Conservation (phyloP, 31 red algal species). For the Odonthalia washingtoniensis region DNA sequence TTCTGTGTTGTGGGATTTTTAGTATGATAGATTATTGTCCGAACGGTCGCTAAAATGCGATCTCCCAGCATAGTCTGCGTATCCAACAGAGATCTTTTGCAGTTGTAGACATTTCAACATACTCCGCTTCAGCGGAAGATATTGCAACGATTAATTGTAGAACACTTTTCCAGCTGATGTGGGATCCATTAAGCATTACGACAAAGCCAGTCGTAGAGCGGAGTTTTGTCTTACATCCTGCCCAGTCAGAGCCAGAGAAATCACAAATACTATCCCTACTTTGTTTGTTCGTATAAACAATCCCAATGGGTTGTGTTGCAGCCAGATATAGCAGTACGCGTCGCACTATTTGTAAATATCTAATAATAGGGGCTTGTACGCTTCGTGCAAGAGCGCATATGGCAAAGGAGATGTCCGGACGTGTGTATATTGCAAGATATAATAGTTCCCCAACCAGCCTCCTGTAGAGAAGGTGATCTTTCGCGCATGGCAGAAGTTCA, state of each 20-base stretch:
- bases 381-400: not conserved
- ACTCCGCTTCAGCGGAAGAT: slow-evolving; percentile 33
- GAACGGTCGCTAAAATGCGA: not conserved
- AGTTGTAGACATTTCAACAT: slow-evolving; percentile 5
- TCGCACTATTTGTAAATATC: not conserved
- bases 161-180: not conserved
- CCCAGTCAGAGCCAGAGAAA: slow-evolving; percentile 32
- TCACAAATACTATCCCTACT: not conserved
- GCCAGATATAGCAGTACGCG: not conserved
- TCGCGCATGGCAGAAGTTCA: not conserved
- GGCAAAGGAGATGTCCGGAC: slow-evolving; percentile 26
- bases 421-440: slow-evolving; percentile 18
- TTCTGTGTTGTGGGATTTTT: not conserved
- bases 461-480: not conserved
- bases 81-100: not conserved
- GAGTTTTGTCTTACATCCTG: not conserved
- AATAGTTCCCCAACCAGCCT: not conserved
- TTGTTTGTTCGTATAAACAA: not conserved
- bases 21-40: not conserved
- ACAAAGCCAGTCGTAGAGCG: slow-evolving; percentile 28
- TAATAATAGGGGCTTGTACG: not conserved
- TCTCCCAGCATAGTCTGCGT: not conserved
- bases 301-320: not conserved
- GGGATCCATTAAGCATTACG: not conserved
- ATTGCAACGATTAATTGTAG: slow-evolving; percentile 31